phyloP scores from a whole-genome alignment of 768 basidiomycete species.

The Collybia nuda region DNA sequence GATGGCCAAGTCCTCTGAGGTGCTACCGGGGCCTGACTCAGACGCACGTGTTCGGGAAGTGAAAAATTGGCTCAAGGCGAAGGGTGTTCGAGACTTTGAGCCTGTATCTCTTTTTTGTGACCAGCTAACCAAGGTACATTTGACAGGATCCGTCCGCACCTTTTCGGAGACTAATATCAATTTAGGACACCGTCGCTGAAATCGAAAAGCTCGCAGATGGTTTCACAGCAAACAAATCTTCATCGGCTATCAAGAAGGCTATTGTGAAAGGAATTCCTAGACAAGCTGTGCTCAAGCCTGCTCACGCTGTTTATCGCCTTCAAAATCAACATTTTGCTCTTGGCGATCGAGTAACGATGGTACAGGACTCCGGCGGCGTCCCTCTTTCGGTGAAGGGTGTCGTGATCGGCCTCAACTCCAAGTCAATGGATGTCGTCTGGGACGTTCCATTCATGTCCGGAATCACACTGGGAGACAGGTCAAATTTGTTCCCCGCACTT shows the following conservation, averaged over 20 bases:
- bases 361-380: slow-evolving; percentile 91
- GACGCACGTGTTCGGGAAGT: slow-evolving; percentile 76
- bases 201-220: slow-evolving; percentile 78
- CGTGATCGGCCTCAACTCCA: slow-evolving; percentile 84
- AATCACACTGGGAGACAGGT: slow-evolving; percentile 82
- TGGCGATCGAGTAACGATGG: slow-evolving; percentile 95
- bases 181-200: slow-evolving; percentile 71
- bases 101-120: slow-evolving; percentile 91
- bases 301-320: slow-evolving; percentile 84
- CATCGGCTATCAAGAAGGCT: slow-evolving; percentile 78
- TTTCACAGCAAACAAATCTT: slow-evolving; percentile 59
- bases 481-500: slow-evolving; percentile 7
- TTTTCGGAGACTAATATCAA: background rate
- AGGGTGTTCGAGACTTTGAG: slow-evolving; percentile 89
- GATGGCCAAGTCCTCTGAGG: slow-evolving; percentile 67
- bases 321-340: slow-evolving; percentile 86
- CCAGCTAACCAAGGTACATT: slow-evolving; percentile 79
- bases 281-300: slow-evolving; percentile 90
- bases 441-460: slow-evolving; percentile 96
- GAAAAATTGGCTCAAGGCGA: slow-evolving; percentile 81
- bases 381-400: slow-evolving; percentile 91
- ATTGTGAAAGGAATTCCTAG: slow-evolving; percentile 93
- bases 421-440: slow-evolving; percentile 94
- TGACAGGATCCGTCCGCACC: background rate
- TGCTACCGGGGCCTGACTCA: slow-evolving; percentile 54